Base-by-base conservation (phyloP, 2,329 filamentous ascomycete genomes). In the Colletotrichum filicis region DNA sequence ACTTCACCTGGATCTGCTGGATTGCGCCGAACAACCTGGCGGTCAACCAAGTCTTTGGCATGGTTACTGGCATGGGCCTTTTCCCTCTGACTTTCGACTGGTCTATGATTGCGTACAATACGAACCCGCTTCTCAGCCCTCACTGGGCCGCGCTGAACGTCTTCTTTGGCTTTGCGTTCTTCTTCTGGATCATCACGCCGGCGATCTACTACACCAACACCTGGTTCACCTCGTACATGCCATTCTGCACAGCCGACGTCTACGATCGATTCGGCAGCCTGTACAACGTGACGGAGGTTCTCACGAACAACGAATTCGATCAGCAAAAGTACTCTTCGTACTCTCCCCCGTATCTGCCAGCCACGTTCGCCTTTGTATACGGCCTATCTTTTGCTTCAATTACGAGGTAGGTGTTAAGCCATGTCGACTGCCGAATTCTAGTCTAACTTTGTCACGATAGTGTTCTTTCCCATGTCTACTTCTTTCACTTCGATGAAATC, bases 321-420 rank as follows among this genome's bases (percentile, higher is more conserved):
- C 74, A 79, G 4, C 78, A 79, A 26, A 85, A 85, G 69, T 89
- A 89, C 75, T 80, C 82, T 22, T 76, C 77, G 1, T 90, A 90
- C 76, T 89, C 87, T 5, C 86, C 87, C 0, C 86, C 87, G 0
- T 90, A 86, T 74, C 77, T 90, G 32, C 80, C 85, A 1, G 86
- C 87, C 6, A 86, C 83, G 6, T 87, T 86, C 66, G 79, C 88
- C 6, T 80, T 83, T 24, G 82, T 87, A 5, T 90, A 89, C 79
- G 79, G 77, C 0, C 82, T 94, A 2, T 93, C 91, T 0, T 95
- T 95, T 79, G 93, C 93, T 3, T 88, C 92, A 61, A 92, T 94
- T 57, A 85, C 92, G 1, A 79, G 70, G 70, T 73, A 24, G 8
- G 46, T 37, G 1, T 7, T 14, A 19, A 26, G 37, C 5, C 37